These are phyloP conservation scores for Epithemia pelagica DNA, from an alignment of 108 stramenopile genomes.

Conservation along the genomic window DNA sequence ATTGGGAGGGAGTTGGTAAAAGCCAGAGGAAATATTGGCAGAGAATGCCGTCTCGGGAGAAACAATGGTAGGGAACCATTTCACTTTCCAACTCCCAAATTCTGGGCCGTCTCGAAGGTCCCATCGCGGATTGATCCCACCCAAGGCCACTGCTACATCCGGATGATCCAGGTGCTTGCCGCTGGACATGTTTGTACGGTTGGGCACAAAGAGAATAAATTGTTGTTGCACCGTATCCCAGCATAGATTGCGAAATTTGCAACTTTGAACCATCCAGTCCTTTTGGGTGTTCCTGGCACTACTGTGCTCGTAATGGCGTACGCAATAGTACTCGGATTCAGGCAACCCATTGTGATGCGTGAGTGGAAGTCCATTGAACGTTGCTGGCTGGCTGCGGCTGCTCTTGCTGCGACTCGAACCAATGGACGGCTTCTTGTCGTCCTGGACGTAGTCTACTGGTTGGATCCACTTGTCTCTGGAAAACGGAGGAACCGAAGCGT, in stretches of 20 bases:
- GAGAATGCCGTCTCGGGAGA: constrained; percentile 2
- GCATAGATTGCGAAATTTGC: constrained; percentile 11
- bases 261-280: constrained; percentile 9
- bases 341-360: not conserved
- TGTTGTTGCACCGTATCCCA: not conserved
- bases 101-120: constrained; percentile 5
- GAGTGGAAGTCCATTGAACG: not conserved
- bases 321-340: not conserved
- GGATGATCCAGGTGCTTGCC: not conserved
- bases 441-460: no score
- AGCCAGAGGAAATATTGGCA: not conserved
- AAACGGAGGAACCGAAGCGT: not conserved
- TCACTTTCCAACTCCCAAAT: constrained; percentile 17
- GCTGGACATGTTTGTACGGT: not conserved
- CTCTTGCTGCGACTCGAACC: no score
- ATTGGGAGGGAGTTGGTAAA: constrained; percentile 26
- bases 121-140: constrained; percentile 60
- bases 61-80: constrained; percentile 42
- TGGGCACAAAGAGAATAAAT: not conserved
- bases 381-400: no score
- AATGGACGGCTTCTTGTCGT: no score
- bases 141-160: constrained; percentile 22
- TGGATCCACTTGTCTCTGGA: no score
- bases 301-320: not conserved
- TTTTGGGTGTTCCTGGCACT: not conserved